These are phyloP conservation scores for Ichthyophthirius multifiliis DNA, from an alignment of 169 alveolate genomes.

Conservation along the genomic window DNA sequence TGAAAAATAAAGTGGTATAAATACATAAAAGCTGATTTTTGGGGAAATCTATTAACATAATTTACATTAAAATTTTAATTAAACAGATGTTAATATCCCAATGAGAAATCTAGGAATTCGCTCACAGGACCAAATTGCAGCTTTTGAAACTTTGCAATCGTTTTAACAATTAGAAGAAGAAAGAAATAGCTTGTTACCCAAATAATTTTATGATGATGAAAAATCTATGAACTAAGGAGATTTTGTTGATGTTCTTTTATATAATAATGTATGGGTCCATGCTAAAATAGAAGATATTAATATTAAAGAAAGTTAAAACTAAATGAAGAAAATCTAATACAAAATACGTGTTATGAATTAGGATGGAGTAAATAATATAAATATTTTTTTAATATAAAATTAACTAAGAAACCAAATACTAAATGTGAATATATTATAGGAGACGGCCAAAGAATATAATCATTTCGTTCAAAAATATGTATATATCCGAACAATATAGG, in stretches of 20 bases:
- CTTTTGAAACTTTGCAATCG: neutral
- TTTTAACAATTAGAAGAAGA: neutral
- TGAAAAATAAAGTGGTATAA: neutral
- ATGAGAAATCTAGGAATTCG: constrained; percentile 4
- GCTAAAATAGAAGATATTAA: neutral
- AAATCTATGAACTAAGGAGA: neutral
- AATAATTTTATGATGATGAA: neutral
- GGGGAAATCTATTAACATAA: neutral
- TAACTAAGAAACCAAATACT: neutral
- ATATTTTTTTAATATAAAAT: no score
- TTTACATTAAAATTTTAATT: neutral
- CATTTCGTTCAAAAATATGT: neutral
- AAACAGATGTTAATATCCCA: neutral
- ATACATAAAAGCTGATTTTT: neutral
- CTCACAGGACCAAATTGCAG: neutral
- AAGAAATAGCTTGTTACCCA: neutral
- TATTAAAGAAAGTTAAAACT: neutral
- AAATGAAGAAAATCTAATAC: neutral
- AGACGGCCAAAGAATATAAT: neutral
- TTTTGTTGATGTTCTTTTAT: neutral
- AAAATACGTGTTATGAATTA: neutral
- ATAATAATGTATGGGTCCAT: neutral
- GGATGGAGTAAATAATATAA: no score
- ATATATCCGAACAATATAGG: neutral
- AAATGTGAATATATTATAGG: neutral